Conservation (phyloP, 768 basidiomycete species). For the Amanita molliuscula region DNA sequence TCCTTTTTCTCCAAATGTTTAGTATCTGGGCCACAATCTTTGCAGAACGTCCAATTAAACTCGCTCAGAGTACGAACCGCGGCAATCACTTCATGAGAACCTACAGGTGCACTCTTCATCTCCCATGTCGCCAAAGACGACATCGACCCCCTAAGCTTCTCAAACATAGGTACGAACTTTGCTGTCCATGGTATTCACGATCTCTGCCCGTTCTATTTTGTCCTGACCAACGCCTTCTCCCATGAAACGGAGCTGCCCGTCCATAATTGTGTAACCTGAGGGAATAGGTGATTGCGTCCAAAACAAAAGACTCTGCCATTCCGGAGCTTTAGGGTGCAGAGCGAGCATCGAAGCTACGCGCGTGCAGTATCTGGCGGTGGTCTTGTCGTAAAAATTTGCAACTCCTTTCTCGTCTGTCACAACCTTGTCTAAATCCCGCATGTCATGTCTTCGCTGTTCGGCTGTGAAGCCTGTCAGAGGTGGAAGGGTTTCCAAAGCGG, state of each 20-base stretch:
- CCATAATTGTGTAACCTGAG: slow-evolving; percentile 9
- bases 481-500: too few relatives aligned
- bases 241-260: slow-evolving; percentile 7
- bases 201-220: neutral
- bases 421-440: too few relatives aligned
- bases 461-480: too few relatives aligned
- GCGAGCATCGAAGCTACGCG: slow-evolving; percentile 10
- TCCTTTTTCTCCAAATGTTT: neutral
- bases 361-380: neutral
- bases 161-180: slow-evolving; percentile 5
- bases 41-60: slow-evolving; percentile 12
- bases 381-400: slow-evolving; percentile 2
- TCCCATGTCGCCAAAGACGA: slow-evolving; percentile 10
- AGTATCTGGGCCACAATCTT: neutral
- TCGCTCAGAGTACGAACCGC: slow-evolving; percentile 10
- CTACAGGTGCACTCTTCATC: slow-evolving; percentile 10
- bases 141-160: slow-evolving; percentile 1
- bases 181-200: slow-evolving; percentile 7
- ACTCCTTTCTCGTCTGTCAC: neutral
- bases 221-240: neutral
- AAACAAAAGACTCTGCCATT: slow-evolving; percentile 11
- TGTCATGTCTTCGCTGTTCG: too few relatives aligned
- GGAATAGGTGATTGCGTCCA: slow-evolving; percentile 9
- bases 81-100: slow-evolving; percentile 8
- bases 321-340: slow-evolving; percentile 11